Evolutionary conservation across 2,329 filamentous ascomycete species (phyloP), one percentile per base, ranked within the genome.

Genomic region (Scortechinia acanthostroma): DNA sequence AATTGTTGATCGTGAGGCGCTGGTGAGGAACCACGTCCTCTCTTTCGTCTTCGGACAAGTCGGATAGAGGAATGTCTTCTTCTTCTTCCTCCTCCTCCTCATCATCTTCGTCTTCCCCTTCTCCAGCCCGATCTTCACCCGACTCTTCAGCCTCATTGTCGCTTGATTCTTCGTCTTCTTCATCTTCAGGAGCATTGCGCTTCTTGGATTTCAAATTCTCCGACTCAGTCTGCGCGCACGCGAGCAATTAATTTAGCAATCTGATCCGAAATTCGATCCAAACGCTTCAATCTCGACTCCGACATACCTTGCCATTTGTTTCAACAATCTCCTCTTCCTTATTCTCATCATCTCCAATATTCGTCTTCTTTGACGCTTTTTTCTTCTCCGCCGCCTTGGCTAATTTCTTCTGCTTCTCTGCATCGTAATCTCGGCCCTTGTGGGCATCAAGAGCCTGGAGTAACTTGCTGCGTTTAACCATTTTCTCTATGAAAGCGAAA

Each of bases 1-100:
- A 74, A 45, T 77, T 73, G 53, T 72, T 71, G 70, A 97, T 97
- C 45, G 91, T 96, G 52, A 96, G 83, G 55, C 90, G 87, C 61
- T 93, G 89, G 68, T 95, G 87, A 15, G 90, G 88, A 49, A 95
- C 80, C 33, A 95, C 71, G 0, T 72, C 68, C 0, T 76, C 71
- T 0, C 70, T 69, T 4, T 72, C 66, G 2, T 66, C 64, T 1
- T 71, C 35, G 10, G 14, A 13, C 13, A 40, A 17, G 35, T 40
- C 35, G 6, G 35, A 40, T 10, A 40, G 35, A 19, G 35, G 35
- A 40, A 40, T 40, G 17, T 40, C 66, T 4, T 61, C 61, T 2
- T 65, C 60, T 4, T 62, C 58, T 10, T 60, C 55, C 22, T 57
- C 51, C 22, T 53, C 54, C 53, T 51, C 19, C 45, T 51, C 45